phyloP scores from a whole-genome alignment of 1,284 basidiomycete genomes.

The Peniophora sp. region DNA sequence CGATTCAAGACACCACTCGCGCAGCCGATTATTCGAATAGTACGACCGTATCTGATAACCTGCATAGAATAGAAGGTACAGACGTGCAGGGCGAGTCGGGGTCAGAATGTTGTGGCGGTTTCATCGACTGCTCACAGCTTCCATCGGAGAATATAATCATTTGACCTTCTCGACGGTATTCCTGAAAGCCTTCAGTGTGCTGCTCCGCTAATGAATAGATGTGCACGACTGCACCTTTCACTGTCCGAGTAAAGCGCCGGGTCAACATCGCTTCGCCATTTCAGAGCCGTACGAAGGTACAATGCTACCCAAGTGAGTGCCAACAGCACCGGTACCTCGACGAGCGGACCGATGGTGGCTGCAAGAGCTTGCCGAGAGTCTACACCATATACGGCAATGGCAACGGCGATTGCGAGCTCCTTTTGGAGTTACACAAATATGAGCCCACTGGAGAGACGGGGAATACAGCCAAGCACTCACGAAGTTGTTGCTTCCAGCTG shows the following conservation, averaged over 20 bases:
- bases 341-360: slow-evolving; percentile 71
- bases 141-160: background rate
- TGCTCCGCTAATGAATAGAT: background rate
- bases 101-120: background rate
- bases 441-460: background rate
- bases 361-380: slow-evolving; percentile 70
- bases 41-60: no score
- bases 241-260: background rate
- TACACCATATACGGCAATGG: slow-evolving; percentile 72
- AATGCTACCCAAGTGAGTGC: slow-evolving; percentile 66
- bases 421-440: no score
- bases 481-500: slow-evolving; percentile 50
- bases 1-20: background rate
- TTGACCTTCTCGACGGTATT: no score
- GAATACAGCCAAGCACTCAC: slow-evolving; percentile 22
- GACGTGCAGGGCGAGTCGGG: background rate
- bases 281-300: slow-evolving; percentile 37
- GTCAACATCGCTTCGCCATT: slow-evolving; percentile 27
- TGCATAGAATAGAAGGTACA: background rate
- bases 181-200: no score
- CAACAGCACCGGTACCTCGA: slow-evolving; percentile 75
- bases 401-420: slow-evolving; percentile 82
- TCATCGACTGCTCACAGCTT: background rate
- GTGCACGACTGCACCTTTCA: background rate
- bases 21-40: no score